Evolutionary conservation across 106 monocot species (phyloP).

Genomic region (Phalaenopsis equestris): DNA sequence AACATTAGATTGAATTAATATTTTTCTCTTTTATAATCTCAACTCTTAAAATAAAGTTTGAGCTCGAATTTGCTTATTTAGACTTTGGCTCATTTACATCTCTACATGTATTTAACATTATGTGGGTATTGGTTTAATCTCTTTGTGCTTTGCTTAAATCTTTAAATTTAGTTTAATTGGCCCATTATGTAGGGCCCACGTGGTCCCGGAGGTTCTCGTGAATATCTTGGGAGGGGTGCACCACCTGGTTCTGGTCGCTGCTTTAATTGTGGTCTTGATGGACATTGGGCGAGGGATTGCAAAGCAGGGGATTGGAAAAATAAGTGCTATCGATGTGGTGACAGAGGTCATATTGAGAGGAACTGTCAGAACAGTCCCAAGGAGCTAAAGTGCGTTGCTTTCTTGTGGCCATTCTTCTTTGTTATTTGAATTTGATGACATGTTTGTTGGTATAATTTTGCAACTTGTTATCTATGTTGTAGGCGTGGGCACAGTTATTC

Average conservation of each 20-base stretch:
- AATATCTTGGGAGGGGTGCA: slow-evolving; percentile 87
- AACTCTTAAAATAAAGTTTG: too few relatives aligned
- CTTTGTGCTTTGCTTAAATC: not conserved
- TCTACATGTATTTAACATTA: too few relatives aligned
- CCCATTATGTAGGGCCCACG: slow-evolving; percentile 56
- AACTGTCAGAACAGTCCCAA: slow-evolving; percentile 96
- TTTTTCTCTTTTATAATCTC: too few relatives aligned
- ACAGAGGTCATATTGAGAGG: slow-evolving; percentile 92
- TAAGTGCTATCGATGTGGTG: slow-evolving; percentile 99
- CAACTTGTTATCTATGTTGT: not conserved
- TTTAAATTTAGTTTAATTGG: not conserved
- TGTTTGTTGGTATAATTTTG: not conserved
- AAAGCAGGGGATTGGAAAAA: slow-evolving; percentile 99
- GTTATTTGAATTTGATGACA: not conserved
- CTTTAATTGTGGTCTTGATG: slow-evolving; percentile 97
- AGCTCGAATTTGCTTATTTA: too few relatives aligned
- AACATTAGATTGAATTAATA: too few relatives aligned
- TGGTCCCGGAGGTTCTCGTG: slow-evolving; percentile 69
- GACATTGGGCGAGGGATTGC: slow-evolving; percentile 99
- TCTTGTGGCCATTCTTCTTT: not conserved
- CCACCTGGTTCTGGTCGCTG: slow-evolving; percentile 97
- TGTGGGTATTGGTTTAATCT: not conserved
- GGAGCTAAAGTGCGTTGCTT: slow-evolving; percentile 34
- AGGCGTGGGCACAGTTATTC: slow-evolving; percentile 69
- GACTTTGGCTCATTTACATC: too few relatives aligned